A percentile compares a stretch with the other conserved stretches of the same genome.
Conservation (phyloP, 805 yeast species). For the Pichia gijzeniarum region DNA sequence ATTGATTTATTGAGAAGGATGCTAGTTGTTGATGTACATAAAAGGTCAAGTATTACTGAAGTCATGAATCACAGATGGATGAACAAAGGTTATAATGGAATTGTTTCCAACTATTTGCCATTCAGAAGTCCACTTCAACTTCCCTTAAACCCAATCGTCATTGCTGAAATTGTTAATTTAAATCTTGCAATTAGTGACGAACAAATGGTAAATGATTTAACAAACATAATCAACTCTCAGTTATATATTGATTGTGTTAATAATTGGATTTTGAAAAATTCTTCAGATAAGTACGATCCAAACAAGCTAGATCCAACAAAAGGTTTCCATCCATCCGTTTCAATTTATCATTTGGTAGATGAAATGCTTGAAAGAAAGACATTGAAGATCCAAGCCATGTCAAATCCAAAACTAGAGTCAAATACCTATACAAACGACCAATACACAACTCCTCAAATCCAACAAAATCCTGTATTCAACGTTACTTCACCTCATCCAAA, state of each 20-base stretch:
- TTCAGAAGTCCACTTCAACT: constrained; percentile 64
- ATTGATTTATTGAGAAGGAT: constrained; percentile 73
- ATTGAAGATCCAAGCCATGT: constrained; percentile 44
- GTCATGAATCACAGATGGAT: constrained; percentile 93
- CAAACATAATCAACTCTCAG: constrained; percentile 51
- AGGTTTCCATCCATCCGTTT: constrained; percentile 82
- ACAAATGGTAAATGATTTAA: constrained; percentile 49
- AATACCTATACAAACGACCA: not conserved
- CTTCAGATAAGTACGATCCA: constrained; percentile 20
- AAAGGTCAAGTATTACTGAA: constrained; percentile 73
- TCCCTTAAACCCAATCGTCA: constrained; percentile 62
- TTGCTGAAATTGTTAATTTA: constrained; percentile 67
- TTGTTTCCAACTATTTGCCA: constrained; percentile 69
- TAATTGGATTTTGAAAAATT: constrained; percentile 50
- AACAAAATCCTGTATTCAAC: constrained; percentile 12
- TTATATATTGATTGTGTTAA: constrained; percentile 58
- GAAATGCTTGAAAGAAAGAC: constrained; percentile 73
- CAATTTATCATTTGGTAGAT: constrained; percentile 78
- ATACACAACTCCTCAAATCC: constrained; percentile 11
- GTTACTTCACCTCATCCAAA: constrained; percentile 13
- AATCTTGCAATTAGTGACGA: constrained; percentile 67
- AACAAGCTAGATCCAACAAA: constrained; percentile 66
- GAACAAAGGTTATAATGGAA: constrained; percentile 75
- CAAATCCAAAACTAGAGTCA: constrained; percentile 2
- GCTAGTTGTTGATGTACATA: constrained; percentile 84